Base-by-base conservation (phyloP, 164 flowering plant genomes). In the Vitis riparia region DNA sequence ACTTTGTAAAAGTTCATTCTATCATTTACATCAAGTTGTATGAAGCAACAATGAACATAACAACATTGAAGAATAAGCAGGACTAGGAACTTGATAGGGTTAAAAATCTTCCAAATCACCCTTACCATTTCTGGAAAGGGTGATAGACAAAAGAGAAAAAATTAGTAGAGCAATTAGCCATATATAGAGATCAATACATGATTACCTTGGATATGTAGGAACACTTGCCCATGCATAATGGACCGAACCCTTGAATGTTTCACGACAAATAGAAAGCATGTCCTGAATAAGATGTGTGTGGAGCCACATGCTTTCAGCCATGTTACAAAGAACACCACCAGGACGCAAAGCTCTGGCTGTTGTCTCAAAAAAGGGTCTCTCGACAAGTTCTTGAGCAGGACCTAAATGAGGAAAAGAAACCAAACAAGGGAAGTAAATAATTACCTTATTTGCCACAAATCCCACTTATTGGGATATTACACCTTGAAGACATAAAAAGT, bases 261-360 rank as follows among this genome's bases (percentile, higher is more conserved):
- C 85, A 27, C 83, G 92, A 72, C 99, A 96, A 75, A 84, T 77
- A 52, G 91, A 81, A 52, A 93, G 68, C 90, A 91, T 91, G 68
- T 91, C 97, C 63, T 90, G 78, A 71, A 96, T 96, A 62, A 96
- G 93, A 84, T 96, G 98, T n/a, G 97, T 96, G 67, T 93, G 98
- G 17, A 96, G 98, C 99, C 99, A 96, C 98, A 96, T 88, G 66
- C 99, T 93, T 62, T 96, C 99, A 1, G 95, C 97, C 97, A 90
- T 91, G 81, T 80, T 93, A 79, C 97, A 93, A 60, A 93, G 92
- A 19, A 96, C 97, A 71, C 99, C 99, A 62, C 99, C 99, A 30
- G 97, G 97, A 82, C 90, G 89, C 56, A 96, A 74, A 14, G 98
- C 94, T 77, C 82, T 82, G 9, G 99, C 97, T 55, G 74, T 61